Conservation (phyloP, 495 filamentous ascomycete genomes). For the Trichocladium antarcticum region DNA sequence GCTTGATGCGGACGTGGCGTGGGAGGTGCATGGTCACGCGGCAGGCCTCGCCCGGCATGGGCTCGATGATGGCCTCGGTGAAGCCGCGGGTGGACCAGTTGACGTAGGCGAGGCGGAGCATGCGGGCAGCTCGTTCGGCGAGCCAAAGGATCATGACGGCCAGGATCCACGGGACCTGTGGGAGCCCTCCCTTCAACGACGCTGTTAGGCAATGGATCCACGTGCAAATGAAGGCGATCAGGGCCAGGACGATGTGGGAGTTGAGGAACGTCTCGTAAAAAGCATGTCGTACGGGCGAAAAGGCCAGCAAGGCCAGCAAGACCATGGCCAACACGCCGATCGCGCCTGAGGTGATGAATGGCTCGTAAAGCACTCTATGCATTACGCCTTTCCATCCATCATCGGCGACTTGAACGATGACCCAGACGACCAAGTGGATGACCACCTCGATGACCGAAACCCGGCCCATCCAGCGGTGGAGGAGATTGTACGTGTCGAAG, state of each 20-base stretch:
- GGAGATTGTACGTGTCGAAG: slow-evolving; percentile 92
- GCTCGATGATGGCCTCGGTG: slow-evolving; percentile 62
- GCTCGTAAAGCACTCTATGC: slow-evolving; percentile 35
- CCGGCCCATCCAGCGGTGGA: slow-evolving; percentile 92
- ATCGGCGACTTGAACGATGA: slow-evolving; percentile 54
- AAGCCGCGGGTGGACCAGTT: slow-evolving; percentile 50
- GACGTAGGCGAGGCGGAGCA: slow-evolving; percentile 57
- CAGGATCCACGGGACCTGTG: slow-evolving; percentile 55
- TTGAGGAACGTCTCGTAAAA: slow-evolving; percentile 94
- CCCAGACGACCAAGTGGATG: slow-evolving; percentile 65
- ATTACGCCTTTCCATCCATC: slow-evolving; percentile 51
- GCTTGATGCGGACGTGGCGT: slow-evolving; percentile 62
- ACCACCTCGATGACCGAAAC: slow-evolving; percentile 69
- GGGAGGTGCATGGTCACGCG: slow-evolving; percentile 73
- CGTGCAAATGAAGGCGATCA: slow-evolving; percentile 47
- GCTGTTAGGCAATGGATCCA: slow-evolving; percentile 57
- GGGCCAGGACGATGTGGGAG: slow-evolving; percentile 61
- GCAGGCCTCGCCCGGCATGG: slow-evolving; percentile 70
- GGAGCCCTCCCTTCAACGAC: slow-evolving; percentile 37
- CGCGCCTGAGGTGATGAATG: slow-evolving; percentile 46
- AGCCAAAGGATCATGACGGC: slow-evolving; percentile 64
- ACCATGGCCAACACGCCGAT: slow-evolving; percentile 46
- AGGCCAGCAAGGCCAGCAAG: slow-evolving; percentile 50
- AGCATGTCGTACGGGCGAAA: slow-evolving; percentile 73
- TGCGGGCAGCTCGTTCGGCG: slow-evolving; percentile 58